A percentile compares a stretch with the other conserved stretches of the same genome.
Evolutionary conservation across 2,329 filamentous ascomycete genomes (phyloP).

Genomic region (Arthrobotrys megalospora): DNA sequence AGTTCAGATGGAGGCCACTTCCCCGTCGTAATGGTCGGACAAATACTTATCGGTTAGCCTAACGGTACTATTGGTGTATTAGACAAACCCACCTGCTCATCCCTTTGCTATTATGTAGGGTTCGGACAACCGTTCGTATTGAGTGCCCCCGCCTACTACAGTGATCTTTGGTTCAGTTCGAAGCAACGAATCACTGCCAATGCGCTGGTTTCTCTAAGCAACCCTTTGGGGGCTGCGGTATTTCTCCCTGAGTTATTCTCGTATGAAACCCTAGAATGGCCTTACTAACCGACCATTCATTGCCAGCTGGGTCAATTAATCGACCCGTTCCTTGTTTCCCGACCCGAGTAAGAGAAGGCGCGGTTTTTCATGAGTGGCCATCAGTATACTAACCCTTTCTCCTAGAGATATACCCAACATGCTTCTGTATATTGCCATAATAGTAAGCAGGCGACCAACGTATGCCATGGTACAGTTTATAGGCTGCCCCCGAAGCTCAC

Average conservation of each 20-base stretch:
- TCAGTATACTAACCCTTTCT: neutral
- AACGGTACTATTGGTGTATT: neutral
- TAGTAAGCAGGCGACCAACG: slow-evolving; percentile 73
- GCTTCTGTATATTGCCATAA: slow-evolving; percentile 87
- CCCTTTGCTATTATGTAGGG: slow-evolving; percentile 68
- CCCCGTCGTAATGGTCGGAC: slow-evolving; percentile 87
- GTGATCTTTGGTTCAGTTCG: slow-evolving; percentile 93
- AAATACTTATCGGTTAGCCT: slow-evolving; percentile 77
- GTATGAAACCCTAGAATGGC: neutral
- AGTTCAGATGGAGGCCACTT: slow-evolving; percentile 75
- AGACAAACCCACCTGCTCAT: neutral
- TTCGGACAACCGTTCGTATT: slow-evolving; percentile 93
- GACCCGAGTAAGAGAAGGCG: slow-evolving; percentile 66
- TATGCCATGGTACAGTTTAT: neutral
- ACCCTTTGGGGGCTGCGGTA: slow-evolving; percentile 89
- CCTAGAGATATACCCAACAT: slow-evolving; percentile 78
- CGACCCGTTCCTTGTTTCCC: slow-evolving; percentile 80
- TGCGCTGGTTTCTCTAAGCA: slow-evolving; percentile 85
- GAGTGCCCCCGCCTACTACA: slow-evolving; percentile 89
- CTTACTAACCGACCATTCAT: slow-evolving; percentile 5
- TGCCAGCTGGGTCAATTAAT: slow-evolving; percentile 79
- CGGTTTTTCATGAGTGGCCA: neutral
- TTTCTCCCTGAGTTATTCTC: neutral
- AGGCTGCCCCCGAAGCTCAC: neutral
- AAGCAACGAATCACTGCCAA: slow-evolving; percentile 87